These are phyloP conservation scores for Cicer arietinum DNA, from an alignment of 306 rosid species.

Conservation along the genomic window DNA sequence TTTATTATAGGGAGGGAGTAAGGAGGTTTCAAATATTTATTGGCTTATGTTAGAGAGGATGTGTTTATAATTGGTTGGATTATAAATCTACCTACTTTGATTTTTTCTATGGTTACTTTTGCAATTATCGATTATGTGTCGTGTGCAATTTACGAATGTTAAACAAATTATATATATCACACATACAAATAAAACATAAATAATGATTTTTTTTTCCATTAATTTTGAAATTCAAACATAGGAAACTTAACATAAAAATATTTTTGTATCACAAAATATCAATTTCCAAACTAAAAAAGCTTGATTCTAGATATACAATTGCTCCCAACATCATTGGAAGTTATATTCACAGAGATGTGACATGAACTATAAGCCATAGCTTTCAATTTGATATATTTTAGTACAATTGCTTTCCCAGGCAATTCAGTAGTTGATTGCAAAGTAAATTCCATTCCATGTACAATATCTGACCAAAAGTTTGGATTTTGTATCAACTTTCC, in stretches of 20 bases:
- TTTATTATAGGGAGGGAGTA: too few relatives aligned
- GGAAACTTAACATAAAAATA: background rate
- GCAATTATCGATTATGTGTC: too few relatives aligned
- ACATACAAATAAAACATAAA: too few relatives aligned
- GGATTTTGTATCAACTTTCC: constrained; percentile 32
- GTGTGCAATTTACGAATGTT: too few relatives aligned
- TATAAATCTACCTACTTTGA: too few relatives aligned
- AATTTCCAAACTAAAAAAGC: constrained; percentile 24
- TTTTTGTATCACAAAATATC: background rate
- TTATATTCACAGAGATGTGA: constrained; percentile 47
- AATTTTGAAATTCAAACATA: background rate
- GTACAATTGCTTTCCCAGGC: constrained; percentile 47
- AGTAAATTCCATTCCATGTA: constrained; percentile 32
- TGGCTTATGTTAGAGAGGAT: too few relatives aligned
- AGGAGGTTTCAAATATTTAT: too few relatives aligned
- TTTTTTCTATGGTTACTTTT: too few relatives aligned
- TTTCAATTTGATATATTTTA: constrained; percentile 53
- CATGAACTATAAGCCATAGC: constrained; percentile 51
- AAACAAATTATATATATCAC: too few relatives aligned
- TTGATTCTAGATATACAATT: constrained; percentile 54
- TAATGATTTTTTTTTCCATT: background rate
- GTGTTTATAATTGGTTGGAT: too few relatives aligned
- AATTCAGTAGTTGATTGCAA: constrained; percentile 48
- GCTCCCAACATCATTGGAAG: constrained; percentile 24
- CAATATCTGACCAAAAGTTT: constrained; percentile 1